phyloP scores from a whole-genome alignment of 192 early-diverging fungal genomes.

The Gaertneriomyces semiglobifer region DNA sequence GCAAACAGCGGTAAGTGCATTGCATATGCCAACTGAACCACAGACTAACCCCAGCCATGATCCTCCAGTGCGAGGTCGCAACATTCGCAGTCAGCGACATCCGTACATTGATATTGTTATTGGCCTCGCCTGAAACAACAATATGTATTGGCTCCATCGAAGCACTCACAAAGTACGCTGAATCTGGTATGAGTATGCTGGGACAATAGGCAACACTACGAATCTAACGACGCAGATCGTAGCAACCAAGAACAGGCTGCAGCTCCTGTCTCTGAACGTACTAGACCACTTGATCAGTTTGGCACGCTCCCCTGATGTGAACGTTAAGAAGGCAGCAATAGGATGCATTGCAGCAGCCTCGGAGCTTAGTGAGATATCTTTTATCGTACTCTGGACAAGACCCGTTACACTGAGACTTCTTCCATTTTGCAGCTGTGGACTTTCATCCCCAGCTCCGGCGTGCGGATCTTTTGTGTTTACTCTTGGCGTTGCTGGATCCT shows the following conservation, averaged over 20 bases:
- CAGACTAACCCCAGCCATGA: background rate
- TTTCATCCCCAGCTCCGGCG: conserved; percentile 47
- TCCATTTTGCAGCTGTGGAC: conserved; percentile 32
- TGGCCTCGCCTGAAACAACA: conserved; percentile 42
- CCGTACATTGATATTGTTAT: conserved; percentile 48
- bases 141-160: conserved; percentile 43
- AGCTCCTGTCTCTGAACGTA: conserved; percentile 39
- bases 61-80: conserved; percentile 35
- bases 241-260: conserved; percentile 46
- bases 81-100: conserved; percentile 42
- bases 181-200: conserved; percentile 32
- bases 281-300: conserved; percentile 39
- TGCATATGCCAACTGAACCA: background rate
- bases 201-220: background rate
- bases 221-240: background rate
- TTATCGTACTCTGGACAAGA: background rate
- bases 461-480: conserved; percentile 38
- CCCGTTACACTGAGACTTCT: conserved; percentile 15
- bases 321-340: conserved; percentile 46
- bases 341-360: conserved; percentile 49
- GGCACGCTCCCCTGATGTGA: conserved; percentile 35
- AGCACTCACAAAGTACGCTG: conserved; percentile 53
- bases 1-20: conserved; percentile 14
- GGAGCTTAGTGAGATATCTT: conserved; percentile 37
- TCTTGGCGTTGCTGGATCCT: conserved; percentile 34